Conservation (phyloP, 1,284 basidiomycete species). For the Grifola frondosa region DNA sequence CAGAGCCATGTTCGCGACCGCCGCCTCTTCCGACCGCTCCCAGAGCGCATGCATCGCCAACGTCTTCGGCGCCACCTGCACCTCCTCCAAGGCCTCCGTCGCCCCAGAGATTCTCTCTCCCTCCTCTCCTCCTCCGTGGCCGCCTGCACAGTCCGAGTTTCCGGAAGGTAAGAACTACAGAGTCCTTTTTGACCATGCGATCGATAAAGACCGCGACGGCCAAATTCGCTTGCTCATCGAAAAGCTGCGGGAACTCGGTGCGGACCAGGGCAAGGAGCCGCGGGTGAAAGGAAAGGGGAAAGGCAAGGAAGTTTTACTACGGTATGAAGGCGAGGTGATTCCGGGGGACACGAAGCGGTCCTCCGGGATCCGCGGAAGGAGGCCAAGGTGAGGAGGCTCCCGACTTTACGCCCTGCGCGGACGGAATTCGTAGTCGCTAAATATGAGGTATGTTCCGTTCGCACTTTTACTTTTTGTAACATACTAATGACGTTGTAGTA, state of each 20-base stretch:
- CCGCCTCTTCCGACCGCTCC: conserved; percentile 22
- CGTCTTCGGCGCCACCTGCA: conserved; percentile 27
- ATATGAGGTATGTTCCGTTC: conserved; percentile 58
- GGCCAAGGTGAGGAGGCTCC: conserved; percentile 36
- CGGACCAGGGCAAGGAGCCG: conserved; percentile 35
- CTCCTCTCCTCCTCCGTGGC: conserved; percentile 45
- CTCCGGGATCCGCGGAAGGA: conserved; percentile 59
- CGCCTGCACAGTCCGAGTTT: conserved; percentile 45
- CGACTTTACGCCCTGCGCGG: conserved; percentile 36
- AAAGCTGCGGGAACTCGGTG: conserved; percentile 44
- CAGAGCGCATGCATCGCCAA: conserved; percentile 24
- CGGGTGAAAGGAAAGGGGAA: conserved; percentile 62
- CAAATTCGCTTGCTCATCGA: conserved; percentile 51
- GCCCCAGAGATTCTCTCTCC: conserved; percentile 34
- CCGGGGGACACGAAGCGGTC: conserved; percentile 44
- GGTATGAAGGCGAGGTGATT: conserved; percentile 59
- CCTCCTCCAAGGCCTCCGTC: conserved; percentile 27
- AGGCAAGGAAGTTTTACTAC: conserved; percentile 55
- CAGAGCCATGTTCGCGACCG: conserved; percentile 15
- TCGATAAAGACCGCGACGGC: conserved; percentile 47
- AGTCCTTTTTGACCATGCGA: conserved; percentile 60
- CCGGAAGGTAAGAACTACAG: conserved; percentile 51
- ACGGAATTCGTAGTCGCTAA: conserved; percentile 48
- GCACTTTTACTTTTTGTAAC: conserved; percentile 3
- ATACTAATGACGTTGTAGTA: conserved; percentile 47